A percentile compares a stretch with the other conserved stretches of the same genome.
phyloP scores from a whole-genome alignment of 345 rosid species.

The Camelina neglecta region DNA sequence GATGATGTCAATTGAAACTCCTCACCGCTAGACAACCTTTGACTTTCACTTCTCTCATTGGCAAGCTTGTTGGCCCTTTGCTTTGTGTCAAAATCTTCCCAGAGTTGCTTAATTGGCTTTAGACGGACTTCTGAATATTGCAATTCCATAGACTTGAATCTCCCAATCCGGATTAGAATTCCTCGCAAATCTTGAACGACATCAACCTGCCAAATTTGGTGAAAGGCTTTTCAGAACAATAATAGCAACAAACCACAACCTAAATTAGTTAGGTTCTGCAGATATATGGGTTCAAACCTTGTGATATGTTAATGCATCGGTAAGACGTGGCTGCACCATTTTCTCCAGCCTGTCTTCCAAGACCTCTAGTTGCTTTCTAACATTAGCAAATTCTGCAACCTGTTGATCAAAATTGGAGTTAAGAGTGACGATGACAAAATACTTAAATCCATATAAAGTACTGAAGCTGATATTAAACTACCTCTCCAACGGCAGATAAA shows the following conservation, averaged over 20 bases:
- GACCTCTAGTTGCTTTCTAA: constrained; percentile 91
- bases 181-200: constrained; percentile 91
- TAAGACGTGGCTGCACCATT: constrained; percentile 96
- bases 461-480: constrained; percentile 35
- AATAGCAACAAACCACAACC: constrained; percentile 29
- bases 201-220: constrained; percentile 65
- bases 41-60: constrained; percentile 63
- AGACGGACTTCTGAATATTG: constrained; percentile 89
- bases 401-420: constrained; percentile 38
- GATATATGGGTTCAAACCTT: constrained; percentile 53
- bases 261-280: background rate
- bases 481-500: constrained; percentile 99
- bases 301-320: constrained; percentile 92
- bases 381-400: constrained; percentile 99
- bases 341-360: constrained; percentile 91
- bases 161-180: constrained; percentile 92
- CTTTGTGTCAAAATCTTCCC: constrained; percentile 90
- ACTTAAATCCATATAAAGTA: background rate
- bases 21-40: constrained; percentile 54
- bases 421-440: background rate
- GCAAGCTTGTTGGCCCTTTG: constrained; percentile 64
- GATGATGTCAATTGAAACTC: constrained; percentile 53
- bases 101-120: constrained; percentile 80
- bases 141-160: constrained; percentile 87
- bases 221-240: constrained; percentile 22